Evolutionary conservation across 352 stramenopile species (phyloP).

Genomic region (Globisporangium polare): DNA sequence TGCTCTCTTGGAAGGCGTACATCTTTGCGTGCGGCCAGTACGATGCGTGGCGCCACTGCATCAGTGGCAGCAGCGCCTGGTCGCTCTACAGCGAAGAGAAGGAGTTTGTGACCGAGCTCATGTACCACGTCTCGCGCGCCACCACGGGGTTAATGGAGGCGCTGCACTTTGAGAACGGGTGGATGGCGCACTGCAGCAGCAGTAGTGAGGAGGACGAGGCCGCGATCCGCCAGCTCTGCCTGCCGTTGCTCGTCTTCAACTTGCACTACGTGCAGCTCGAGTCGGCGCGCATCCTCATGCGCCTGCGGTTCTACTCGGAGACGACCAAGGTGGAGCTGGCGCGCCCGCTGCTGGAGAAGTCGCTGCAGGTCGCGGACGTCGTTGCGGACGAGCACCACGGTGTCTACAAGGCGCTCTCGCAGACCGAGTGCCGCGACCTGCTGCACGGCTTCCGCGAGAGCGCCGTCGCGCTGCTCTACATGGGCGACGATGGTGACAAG

Average conservation of each 20-base stretch:
- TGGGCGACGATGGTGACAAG: no score
- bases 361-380: conserved; percentile 68
- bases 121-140: conserved; percentile 66
- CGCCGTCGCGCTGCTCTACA: conserved; percentile 41
- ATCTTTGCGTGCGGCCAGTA: conserved; percentile 63
- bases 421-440: conserved; percentile 63
- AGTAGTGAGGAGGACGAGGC: conserved; percentile 40
- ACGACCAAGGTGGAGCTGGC: conserved; percentile 53
- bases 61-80: conserved; percentile 24
- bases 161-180: conserved; percentile 79
- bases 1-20: conserved; percentile 72
- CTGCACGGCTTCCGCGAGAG: conserved; percentile 67
- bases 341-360: conserved; percentile 61
- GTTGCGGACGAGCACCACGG: conserved; percentile 77
- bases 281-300: conserved; percentile 64
- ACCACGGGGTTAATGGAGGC: conserved; percentile 51
- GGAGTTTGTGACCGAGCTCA: conserved; percentile 64
- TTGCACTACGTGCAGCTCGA: conserved; percentile 78
- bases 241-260: conserved; percentile 67
- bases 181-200: conserved; percentile 47
- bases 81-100: conserved; percentile 75
- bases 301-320: conserved; percentile 62
- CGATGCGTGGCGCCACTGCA: conserved; percentile 65
- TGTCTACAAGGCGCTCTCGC: conserved; percentile 53
- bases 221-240: conserved; percentile 43